Conservation (phyloP, 768 basidiomycete genomes). For the Goffeauzyma gilvescens region DNA sequence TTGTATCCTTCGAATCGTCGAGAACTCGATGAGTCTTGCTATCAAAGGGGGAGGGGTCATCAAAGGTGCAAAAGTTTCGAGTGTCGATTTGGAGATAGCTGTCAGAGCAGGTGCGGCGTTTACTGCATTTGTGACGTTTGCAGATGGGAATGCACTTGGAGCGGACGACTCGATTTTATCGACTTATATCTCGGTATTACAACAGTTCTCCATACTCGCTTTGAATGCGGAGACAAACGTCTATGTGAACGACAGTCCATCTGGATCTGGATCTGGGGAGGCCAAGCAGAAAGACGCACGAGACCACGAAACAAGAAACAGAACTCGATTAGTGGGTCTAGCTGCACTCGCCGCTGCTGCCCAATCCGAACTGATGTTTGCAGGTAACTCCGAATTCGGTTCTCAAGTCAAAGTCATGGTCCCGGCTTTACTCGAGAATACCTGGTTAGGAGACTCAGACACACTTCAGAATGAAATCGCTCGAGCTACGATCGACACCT, state of each 20-base stretch:
- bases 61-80: conserved; percentile 13
- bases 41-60: conserved; percentile 9
- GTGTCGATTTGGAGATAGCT: conserved; percentile 29
- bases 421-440: conserved; percentile 48
- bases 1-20: conserved; percentile 19
- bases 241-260: conserved; percentile 8
- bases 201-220: conserved; percentile 47
- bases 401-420: conserved; percentile 53
- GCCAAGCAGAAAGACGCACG: conserved; percentile 26
- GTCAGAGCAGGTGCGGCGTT: conserved; percentile 56
- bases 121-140: conserved; percentile 78
- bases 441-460: conserved; percentile 45
- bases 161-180: conserved; percentile 51
- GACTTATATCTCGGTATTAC: conserved; percentile 51
- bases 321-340: conserved; percentile 67
- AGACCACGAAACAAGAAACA: conserved; percentile 59
- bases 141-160: conserved; percentile 65
- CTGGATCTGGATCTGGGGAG: not conserved
- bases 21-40: conserved; percentile 21
- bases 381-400: conserved; percentile 51
- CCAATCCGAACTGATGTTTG: conserved; percentile 66
- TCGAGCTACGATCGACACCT: conserved; percentile 48
- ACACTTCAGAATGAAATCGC: conserved; percentile 46
- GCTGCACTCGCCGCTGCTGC: conserved; percentile 62
- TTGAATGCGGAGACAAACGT: conserved; percentile 29